phyloP scores from a whole-genome alignment of 2,329 filamentous ascomycete genomes.

The Arthroderma sp. region DNA sequence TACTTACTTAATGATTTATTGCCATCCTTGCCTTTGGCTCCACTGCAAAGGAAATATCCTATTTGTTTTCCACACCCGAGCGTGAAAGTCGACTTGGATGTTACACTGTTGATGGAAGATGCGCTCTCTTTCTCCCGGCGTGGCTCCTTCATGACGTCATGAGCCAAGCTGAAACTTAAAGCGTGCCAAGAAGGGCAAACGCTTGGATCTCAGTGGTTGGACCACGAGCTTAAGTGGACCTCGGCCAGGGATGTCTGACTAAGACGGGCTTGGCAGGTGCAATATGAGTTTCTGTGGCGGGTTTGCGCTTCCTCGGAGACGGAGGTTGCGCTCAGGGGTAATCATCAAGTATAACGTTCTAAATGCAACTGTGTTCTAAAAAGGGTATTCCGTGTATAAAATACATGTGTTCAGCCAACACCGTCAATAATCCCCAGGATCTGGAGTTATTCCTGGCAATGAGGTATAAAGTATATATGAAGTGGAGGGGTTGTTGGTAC shows the following conservation, averaged over 20 bases:
- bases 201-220: background rate
- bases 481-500: background rate
- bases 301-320: background rate
- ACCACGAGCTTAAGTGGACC: background rate
- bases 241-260: background rate
- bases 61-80: background rate
- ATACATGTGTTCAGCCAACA: background rate
- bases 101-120: background rate
- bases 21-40: background rate
- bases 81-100: background rate
- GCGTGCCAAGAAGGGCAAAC: background rate
- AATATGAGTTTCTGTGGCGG: background rate
- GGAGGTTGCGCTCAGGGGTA: background rate
- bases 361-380: background rate
- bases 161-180: background rate
- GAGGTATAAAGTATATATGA: background rate
- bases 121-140: background rate
- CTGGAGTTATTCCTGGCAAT: background rate
- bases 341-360: background rate
- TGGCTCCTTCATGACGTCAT: background rate
- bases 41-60: background rate
- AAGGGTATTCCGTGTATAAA: background rate
- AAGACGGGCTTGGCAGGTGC: background rate
- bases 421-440: background rate
- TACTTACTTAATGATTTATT: background rate